phyloP scores from a whole-genome alignment of 768 basidiomycete species.

The Auriscalpium orientale region DNA sequence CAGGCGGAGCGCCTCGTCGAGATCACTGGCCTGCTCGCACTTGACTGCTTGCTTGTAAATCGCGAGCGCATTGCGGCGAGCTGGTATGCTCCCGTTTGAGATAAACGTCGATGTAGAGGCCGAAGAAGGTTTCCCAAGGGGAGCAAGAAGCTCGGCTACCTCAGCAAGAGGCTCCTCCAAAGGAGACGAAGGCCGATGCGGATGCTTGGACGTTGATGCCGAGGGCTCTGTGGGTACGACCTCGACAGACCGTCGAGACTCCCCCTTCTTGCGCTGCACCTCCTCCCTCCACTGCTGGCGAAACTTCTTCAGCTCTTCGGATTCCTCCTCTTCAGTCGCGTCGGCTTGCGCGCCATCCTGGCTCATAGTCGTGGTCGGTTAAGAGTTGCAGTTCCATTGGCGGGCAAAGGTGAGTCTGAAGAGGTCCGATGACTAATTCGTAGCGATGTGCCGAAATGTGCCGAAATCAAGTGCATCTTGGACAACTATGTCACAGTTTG shows the following conservation, averaged over 20 bases:
- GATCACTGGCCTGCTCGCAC: slow-evolving; percentile 63
- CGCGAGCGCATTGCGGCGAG: slow-evolving; percentile 45
- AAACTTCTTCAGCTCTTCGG: slow-evolving; percentile 60
- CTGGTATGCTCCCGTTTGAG: slow-evolving; percentile 13
- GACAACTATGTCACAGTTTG: too few species aligned
- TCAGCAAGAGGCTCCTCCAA: neutral
- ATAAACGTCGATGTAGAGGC: neutral
- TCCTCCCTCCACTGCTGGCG: slow-evolving; percentile 70
- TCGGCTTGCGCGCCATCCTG: neutral
- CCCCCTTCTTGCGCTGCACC: slow-evolving; percentile 29
- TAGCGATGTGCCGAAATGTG: too few species aligned
- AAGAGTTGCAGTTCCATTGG: neutral
- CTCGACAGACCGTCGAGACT: neutral
- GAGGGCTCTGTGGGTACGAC: neutral
- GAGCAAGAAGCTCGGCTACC: neutral
- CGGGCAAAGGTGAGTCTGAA: too few species aligned
- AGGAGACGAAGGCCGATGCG: slow-evolving; percentile 1
- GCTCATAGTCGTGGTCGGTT: neutral
- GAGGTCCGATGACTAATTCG: too few species aligned
- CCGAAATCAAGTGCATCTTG: too few species aligned
- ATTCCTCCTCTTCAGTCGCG: slow-evolving; percentile 26
- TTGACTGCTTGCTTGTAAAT: slow-evolving; percentile 65
- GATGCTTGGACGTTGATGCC: slow-evolving; percentile 1
- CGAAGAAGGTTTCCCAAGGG: neutral
- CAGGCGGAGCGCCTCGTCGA: slow-evolving; percentile 67